phyloP scores from a whole-genome alignment of 176 grass and related monocot genomes.

The Oryza meyeriana region DNA sequence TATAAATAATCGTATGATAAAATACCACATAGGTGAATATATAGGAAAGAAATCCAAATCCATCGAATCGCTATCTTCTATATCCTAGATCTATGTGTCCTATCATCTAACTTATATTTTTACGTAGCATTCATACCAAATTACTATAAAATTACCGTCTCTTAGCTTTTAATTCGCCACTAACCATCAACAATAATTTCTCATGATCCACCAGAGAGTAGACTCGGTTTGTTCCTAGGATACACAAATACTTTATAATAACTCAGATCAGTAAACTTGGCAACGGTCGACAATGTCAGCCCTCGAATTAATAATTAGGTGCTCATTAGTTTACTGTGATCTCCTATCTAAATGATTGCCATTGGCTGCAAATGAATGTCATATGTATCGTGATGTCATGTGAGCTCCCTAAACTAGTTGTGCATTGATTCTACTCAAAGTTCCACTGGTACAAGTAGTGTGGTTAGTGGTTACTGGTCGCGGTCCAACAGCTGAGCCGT shows the following conservation, averaged over 20 bases:
- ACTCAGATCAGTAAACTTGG: not conserved
- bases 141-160: too few species aligned
- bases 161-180: too few species aligned
- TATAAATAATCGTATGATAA: too few species aligned
- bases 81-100: too few species aligned
- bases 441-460: not conserved
- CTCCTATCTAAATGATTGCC: not conserved
- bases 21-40: too few species aligned
- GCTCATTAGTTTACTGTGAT: not conserved
- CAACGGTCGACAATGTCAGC: not conserved
- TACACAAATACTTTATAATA: not conserved
- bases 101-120: too few species aligned
- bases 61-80: too few species aligned
- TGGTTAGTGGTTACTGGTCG: slow-evolving; percentile 17
- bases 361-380: not conserved
- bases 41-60: too few species aligned
- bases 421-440: not conserved
- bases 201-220: too few species aligned
- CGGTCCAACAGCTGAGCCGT: slow-evolving; percentile 21
- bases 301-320: not conserved
- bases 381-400: not conserved
- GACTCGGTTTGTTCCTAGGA: not conserved
- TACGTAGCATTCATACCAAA: too few species aligned
- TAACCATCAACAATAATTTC: too few species aligned
- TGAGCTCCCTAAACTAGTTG: not conserved